phyloP scores from a whole-genome alignment of 768 basidiomycete species.

The Amanita inopinata region DNA sequence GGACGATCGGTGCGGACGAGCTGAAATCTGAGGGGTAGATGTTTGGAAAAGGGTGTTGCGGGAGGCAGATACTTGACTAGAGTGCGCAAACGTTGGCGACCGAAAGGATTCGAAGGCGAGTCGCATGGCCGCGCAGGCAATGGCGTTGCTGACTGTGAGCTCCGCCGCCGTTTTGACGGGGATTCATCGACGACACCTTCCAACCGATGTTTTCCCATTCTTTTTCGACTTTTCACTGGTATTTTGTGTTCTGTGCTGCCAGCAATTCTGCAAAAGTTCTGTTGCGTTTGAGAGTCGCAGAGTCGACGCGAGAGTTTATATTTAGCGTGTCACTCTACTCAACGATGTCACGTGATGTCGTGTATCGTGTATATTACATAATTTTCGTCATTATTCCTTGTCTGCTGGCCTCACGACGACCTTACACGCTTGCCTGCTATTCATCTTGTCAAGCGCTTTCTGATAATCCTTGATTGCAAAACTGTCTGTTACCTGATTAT shows the following conservation, averaged over 20 bases:
- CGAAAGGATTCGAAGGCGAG: slow-evolving; percentile 66
- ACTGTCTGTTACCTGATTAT: slow-evolving; percentile 38
- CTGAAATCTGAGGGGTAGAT: slow-evolving; percentile 58
- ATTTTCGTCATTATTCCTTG: too few species aligned
- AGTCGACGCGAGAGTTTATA: background rate
- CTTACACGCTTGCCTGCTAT: slow-evolving; percentile 47
- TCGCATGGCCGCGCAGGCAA: slow-evolving; percentile 37
- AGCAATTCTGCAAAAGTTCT: background rate
- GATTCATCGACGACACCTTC: background rate
- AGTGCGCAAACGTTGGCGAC: slow-evolving; percentile 37
- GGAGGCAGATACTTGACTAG: slow-evolving; percentile 29
- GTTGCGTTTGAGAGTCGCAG: background rate
- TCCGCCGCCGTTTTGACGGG: slow-evolving; percentile 3
- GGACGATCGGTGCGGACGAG: slow-evolving; percentile 28
- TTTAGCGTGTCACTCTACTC: background rate
- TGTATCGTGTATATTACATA: too few species aligned
- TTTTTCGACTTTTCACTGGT: background rate
- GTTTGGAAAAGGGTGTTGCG: slow-evolving; percentile 43
- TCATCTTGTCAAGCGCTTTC: slow-evolving; percentile 64
- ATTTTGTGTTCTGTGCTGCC: too few species aligned
- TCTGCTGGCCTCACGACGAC: slow-evolving; percentile 55
- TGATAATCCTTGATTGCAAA: slow-evolving; percentile 64
- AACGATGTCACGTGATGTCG: slow-evolving; percentile 1
- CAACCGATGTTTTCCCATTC: background rate
- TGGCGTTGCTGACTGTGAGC: slow-evolving; percentile 13